Percentiles rank a stretch among this genome's conserved stretches.
Conservation (phyloP, 345 rosid species). For the Trapa bicornis region DNA sequence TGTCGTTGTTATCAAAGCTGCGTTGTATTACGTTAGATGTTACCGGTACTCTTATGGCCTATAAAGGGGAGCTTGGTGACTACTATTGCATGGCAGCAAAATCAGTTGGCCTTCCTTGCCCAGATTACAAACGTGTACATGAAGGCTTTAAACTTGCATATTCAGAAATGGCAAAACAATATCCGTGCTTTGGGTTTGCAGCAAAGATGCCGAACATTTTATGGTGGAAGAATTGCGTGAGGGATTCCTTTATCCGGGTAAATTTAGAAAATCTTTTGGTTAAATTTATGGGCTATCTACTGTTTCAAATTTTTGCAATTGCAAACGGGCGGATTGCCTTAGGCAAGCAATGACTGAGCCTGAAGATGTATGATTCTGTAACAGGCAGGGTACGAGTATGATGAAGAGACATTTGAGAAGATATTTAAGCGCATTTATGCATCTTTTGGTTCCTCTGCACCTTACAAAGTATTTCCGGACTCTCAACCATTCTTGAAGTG, state of each 20-base stretch:
- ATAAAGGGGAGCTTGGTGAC: constrained; percentile 98
- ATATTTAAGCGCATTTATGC: constrained; percentile 72
- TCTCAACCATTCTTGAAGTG: constrained; percentile 80
- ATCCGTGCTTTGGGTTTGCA: constrained; percentile 83
- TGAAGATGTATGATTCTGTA: not conserved
- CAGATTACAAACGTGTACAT: constrained; percentile 82
- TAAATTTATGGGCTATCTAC: not conserved
- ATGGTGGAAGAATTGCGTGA: constrained; percentile 92
- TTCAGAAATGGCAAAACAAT: constrained; percentile 67
- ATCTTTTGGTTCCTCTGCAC: constrained; percentile 93
- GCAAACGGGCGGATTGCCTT: not conserved
- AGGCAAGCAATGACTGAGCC: not conserved
- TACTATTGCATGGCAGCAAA: constrained; percentile 99
- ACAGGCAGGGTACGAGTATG: constrained; percentile 94
- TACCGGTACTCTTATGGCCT: constrained; percentile 91
- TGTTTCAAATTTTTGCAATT: not conserved
- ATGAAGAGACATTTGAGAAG: constrained; percentile 87
- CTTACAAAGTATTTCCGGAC: constrained; percentile 65
- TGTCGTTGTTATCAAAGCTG: constrained; percentile 60
- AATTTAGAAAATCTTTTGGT: not conserved
- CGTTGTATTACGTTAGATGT: constrained; percentile 90
- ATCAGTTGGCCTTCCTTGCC: constrained; percentile 81
- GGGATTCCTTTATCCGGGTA: constrained; percentile 75
- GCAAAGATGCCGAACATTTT: constrained; percentile 79
- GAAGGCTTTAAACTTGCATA: constrained; percentile 89